A percentile compares a stretch with the other conserved stretches of the same genome.
These are phyloP conservation scores for Parvularia atlantis DNA, from an alignment of 78 protist species.

Conservation along the genomic window DNA sequence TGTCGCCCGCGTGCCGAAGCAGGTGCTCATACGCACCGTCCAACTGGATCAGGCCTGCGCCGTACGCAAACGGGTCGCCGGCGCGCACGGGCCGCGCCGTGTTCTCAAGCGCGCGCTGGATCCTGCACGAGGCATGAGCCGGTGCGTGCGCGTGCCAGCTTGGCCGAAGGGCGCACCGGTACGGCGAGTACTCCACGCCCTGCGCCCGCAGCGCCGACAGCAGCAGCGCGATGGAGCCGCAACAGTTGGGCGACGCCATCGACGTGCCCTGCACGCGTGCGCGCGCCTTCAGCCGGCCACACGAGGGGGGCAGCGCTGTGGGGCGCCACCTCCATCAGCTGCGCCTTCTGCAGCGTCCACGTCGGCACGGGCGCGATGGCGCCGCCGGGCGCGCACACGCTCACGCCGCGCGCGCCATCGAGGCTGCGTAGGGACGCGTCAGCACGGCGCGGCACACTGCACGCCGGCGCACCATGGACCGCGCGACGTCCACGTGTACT, in stretches of 20 bases:
- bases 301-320: too few species aligned
- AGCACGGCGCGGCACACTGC: too few species aligned
- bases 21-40: background rate
- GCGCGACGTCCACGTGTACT: too few species aligned
- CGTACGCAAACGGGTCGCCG: background rate
- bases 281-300: too few species aligned
- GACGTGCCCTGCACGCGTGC: too few species aligned
- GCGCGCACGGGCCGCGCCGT: slow-evolving; percentile 3
- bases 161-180: background rate
- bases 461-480: too few species aligned
- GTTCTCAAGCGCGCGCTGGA: slow-evolving; percentile 13
- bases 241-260: slow-evolving; percentile 37
- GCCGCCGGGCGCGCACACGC: slow-evolving; percentile 48
- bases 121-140: too few species aligned
- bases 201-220: slow-evolving; percentile 21
- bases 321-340: slow-evolving; percentile 56
- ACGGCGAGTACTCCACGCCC: background rate
- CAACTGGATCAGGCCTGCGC: background rate
- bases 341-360: background rate
- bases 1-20: background rate
- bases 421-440: too few species aligned
- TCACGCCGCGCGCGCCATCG: slow-evolving; percentile 28
- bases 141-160: too few species aligned
- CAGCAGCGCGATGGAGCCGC: slow-evolving; percentile 39
- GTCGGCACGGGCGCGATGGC: slow-evolving; percentile 55